Evolutionary conservation across 495 filamentous ascomycete genomes (phyloP), one percentile per base, ranked within the genome.

Genomic region (Talaromyces borbonicus): DNA sequence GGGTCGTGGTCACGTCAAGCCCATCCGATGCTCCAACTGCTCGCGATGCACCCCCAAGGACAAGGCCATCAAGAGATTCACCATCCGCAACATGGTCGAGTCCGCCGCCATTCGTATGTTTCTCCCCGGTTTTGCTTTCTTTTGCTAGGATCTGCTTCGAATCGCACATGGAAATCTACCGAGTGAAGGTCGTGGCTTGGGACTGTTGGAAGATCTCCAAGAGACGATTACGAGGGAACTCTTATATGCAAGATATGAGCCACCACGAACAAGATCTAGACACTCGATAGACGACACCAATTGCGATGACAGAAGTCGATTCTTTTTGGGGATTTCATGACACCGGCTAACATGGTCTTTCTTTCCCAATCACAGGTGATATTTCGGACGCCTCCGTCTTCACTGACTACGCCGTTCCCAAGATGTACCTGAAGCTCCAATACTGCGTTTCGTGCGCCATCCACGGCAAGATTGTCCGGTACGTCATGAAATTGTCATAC

Each of bases 401-500:
- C 79, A 72, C 84, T 53, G 92, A 99, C 76, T 99, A 99, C 78
- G 85, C 87, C 49, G 90, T 99, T 68, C 92, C 92, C 70, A 99
- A 99, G 82, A 99, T 99, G 92, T 99, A 99, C 83, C 77, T 99
- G 69, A 99, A 99, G 82, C 83, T 99, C 67, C 92, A 99, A 78
- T 99, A 99, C 86, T 99, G 92, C 70, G 92, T 98, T 63, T 97
- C 93, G 66, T 97, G 92, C 75, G 92, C 92, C 57, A 97, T 99
- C 61, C 92, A 97, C 78, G 92, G 93, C 77, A 99, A 99, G 85
- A 97, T 97, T 69, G 93, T 99, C 68, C 90, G 92, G 92, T 98
- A 85, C 68, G 87, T 37, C 27, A 48, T n/a, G 26, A n/a, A 22
- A 27, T 19, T 36, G 24, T 48, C 19, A 23, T 27, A 7, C 9